phyloP scores from a whole-genome alignment of 164 flowering plant species.

The Magnolia sinica region DNA sequence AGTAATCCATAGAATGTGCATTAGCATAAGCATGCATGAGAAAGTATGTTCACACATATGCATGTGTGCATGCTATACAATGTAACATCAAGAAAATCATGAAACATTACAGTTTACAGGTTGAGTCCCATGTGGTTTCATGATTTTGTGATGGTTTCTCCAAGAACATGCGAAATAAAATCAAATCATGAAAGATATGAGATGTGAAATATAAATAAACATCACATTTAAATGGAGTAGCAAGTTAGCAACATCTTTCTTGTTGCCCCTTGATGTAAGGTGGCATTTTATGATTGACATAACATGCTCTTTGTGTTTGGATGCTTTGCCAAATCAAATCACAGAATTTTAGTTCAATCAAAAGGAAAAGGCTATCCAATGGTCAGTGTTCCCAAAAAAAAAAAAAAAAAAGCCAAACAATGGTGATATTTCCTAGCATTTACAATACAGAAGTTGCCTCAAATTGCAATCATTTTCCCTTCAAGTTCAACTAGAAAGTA shows the following conservation, averaged over 20 bases:
- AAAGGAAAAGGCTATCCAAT: neutral
- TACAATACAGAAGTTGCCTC: too few species aligned
- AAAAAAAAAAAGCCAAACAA: too few species aligned
- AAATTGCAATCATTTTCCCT: neutral
- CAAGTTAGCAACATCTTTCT: neutral
- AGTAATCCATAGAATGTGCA: too few species aligned
- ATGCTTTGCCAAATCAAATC: neutral
- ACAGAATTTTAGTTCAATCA: neutral
- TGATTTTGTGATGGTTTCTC: neutral
- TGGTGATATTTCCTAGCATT: too few species aligned
- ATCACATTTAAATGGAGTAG: neutral
- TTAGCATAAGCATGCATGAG: too few species aligned
- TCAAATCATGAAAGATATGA: too few species aligned
- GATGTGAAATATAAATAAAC: neutral
- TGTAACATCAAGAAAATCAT: too few species aligned
- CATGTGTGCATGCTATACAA: too few species aligned
- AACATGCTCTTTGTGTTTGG: neutral
- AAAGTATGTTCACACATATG: too few species aligned
- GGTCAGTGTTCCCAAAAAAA: neutral
- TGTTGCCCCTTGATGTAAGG: neutral
- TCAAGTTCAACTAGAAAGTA: neutral
- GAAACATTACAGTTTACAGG: too few species aligned
- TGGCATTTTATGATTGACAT: neutral
- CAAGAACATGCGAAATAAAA: neutral
- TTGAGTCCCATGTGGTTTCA: neutral